These are phyloP conservation scores for Aristolochia californica DNA, from an alignment of 164 flowering plant species.

Conservation along the genomic window DNA sequence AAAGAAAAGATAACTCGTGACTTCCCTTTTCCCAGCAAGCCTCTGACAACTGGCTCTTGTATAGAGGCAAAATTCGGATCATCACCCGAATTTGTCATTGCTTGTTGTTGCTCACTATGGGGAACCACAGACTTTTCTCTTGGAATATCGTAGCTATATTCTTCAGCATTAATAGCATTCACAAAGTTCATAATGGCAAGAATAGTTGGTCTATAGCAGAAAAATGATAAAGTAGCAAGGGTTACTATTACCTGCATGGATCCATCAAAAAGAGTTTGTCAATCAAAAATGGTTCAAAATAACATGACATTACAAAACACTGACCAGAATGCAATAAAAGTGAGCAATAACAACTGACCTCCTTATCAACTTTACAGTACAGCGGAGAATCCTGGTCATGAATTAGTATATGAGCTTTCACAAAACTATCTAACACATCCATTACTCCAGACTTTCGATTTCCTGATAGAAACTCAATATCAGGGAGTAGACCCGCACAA, in stretches of 20 bases:
- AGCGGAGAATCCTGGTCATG: slow-evolving; percentile 56
- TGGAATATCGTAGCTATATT: slow-evolving; percentile 28
- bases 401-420: slow-evolving; percentile 80
- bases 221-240: slow-evolving; percentile 81
- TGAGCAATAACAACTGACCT: slow-evolving; percentile 23
- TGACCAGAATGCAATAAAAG: not conserved
- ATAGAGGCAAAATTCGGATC: slow-evolving; percentile 15
- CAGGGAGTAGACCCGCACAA: slow-evolving; percentile 60
- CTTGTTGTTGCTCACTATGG: slow-evolving; percentile 16
- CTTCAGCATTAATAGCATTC: slow-evolving; percentile 57
- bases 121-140: slow-evolving; percentile 33
- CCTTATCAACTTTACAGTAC: slow-evolving; percentile 58
- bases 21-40: slow-evolving; percentile 87
- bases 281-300: slow-evolving; percentile 1
- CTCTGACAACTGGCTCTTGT: slow-evolving; percentile 55
- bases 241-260: slow-evolving; percentile 66
- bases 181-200: slow-evolving; percentile 81
- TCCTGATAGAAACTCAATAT: slow-evolving; percentile 19
- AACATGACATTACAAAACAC: not conserved
- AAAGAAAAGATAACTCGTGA: slow-evolving; percentile 68
- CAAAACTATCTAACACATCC: slow-evolving; percentile 66
- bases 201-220: slow-evolving; percentile 82
- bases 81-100: slow-evolving; percentile 21
- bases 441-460: slow-evolving; percentile 18
- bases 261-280: slow-evolving; percentile 1